phyloP scores from a whole-genome alignment of 768 basidiomycete species.

The Suillus hirtellus region DNA sequence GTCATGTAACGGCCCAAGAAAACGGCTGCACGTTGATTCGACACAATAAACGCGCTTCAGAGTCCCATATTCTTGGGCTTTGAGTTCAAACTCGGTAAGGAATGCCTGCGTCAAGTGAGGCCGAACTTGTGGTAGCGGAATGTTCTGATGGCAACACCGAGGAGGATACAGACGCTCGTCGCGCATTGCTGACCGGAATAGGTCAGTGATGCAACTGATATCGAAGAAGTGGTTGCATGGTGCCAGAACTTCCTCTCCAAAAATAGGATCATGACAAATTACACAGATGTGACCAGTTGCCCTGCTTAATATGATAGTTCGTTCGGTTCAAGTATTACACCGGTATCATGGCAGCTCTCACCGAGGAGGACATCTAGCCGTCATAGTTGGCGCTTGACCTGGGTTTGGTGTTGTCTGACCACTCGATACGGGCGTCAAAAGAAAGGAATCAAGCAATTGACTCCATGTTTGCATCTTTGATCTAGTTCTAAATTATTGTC shows the following conservation, averaged over 20 bases:
- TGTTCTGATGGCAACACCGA: slow-evolving; percentile 36
- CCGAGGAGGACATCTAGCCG: slow-evolving; percentile 8
- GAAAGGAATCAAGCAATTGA: slow-evolving; percentile 20
- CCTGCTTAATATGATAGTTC: neutral
- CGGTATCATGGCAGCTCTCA: slow-evolving; percentile 7
- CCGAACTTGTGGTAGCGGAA: slow-evolving; percentile 28
- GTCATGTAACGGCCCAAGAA: slow-evolving; percentile 34
- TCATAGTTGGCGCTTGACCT: neutral
- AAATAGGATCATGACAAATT: slow-evolving; percentile 36
- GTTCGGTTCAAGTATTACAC: neutral
- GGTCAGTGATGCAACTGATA: slow-evolving; percentile 29
- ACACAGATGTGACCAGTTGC: slow-evolving; percentile 35
- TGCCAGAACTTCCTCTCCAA: slow-evolving; percentile 25
- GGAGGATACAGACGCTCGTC: slow-evolving; percentile 45
- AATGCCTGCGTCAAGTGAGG: slow-evolving; percentile 26
- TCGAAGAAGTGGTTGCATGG: slow-evolving; percentile 40
- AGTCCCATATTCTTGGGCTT: slow-evolving; percentile 32
- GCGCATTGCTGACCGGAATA: slow-evolving; percentile 34
- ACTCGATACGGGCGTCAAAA: slow-evolving; percentile 6
- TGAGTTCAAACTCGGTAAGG: slow-evolving; percentile 25
- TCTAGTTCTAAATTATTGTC: neutral
- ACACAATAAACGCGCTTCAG: slow-evolving; percentile 40
- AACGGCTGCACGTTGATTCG: slow-evolving; percentile 34
- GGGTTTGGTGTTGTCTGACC: neutral
- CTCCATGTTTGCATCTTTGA: slow-evolving; percentile 16